phyloP scores from a whole-genome alignment of 495 filamentous ascomycete genomes.

The Hamigera avellanea region DNA sequence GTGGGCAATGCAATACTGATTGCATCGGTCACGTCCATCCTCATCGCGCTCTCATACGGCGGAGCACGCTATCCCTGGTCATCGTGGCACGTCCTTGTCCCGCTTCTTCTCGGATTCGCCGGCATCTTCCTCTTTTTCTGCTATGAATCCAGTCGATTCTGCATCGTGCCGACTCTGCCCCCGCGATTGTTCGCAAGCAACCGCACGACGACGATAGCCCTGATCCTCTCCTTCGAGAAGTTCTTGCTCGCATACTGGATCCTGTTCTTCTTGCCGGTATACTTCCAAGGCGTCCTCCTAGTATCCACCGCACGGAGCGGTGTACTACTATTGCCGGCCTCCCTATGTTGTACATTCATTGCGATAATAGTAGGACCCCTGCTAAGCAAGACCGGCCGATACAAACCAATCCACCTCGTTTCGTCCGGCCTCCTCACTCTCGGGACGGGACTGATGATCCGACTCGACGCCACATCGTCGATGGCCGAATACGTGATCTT shows the following conservation, averaged over 20 bases:
- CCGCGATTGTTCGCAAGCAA: background rate
- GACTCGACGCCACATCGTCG: constrained; percentile 12
- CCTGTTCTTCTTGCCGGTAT: constrained; percentile 32
- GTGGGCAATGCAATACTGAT: constrained; percentile 42
- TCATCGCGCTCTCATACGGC: constrained; percentile 45
- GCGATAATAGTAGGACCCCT: constrained; percentile 19
- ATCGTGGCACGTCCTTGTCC: constrained; percentile 36
- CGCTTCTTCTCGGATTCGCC: constrained; percentile 9
- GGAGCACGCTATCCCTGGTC: constrained; percentile 43
- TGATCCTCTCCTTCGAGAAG: constrained; percentile 16
- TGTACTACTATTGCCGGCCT: constrained; percentile 23
- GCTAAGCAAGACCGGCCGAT: constrained; percentile 27
- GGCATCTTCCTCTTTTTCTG: constrained; percentile 8
- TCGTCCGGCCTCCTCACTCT: constrained; percentile 26
- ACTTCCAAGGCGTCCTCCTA: constrained; percentile 27
- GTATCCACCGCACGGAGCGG: constrained; percentile 19
- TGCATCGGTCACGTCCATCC: constrained; percentile 26
- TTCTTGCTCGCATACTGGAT: constrained; percentile 14
- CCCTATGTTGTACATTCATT: constrained; percentile 16
- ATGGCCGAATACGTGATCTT: constrained; percentile 16
- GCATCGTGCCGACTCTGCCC: constrained; percentile 1
- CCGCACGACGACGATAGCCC: constrained; percentile 5
- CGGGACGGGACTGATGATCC: constrained; percentile 27
- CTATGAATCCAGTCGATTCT: constrained; percentile 3
- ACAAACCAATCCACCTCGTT: constrained; percentile 31